Conservation (phyloP, 345 rosid genomes). For the Lepidium aucheri region DNA sequence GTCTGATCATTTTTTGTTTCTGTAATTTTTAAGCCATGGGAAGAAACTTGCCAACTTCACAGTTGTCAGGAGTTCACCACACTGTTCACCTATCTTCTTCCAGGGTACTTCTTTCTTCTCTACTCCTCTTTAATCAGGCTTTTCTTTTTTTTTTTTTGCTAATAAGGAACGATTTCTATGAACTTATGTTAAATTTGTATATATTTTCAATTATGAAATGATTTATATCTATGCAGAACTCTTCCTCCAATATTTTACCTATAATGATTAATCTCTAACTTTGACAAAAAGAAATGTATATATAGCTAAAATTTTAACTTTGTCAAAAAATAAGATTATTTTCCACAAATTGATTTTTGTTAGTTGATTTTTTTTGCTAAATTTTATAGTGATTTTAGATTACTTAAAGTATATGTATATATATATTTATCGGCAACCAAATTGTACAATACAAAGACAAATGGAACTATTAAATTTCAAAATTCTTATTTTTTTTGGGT, state of each 20-base stretch:
- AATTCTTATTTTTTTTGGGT: background rate
- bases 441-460: background rate
- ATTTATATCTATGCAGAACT: background rate
- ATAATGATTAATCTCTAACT: background rate
- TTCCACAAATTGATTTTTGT: background rate
- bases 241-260: background rate
- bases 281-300: no score
- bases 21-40: slow-evolving; percentile 19
- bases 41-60: slow-evolving; percentile 10
- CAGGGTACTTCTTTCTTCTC: slow-evolving; percentile 4
- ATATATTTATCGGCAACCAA: no score
- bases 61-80: background rate
- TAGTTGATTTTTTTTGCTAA: background rate
- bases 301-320: no score
- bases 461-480: background rate
- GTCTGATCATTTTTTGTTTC: background rate
- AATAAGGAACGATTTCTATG: background rate
- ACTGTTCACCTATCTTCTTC: background rate
- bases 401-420: no score
- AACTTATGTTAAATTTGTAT: no score
- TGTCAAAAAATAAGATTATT: no score
- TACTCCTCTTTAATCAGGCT: background rate
- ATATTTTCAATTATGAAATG: no score
- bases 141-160: background rate
- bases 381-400: background rate